These are phyloP conservation scores for Avena atlantica DNA, from an alignment of 176 grass and related monocot genomes.

Conservation along the genomic window DNA sequence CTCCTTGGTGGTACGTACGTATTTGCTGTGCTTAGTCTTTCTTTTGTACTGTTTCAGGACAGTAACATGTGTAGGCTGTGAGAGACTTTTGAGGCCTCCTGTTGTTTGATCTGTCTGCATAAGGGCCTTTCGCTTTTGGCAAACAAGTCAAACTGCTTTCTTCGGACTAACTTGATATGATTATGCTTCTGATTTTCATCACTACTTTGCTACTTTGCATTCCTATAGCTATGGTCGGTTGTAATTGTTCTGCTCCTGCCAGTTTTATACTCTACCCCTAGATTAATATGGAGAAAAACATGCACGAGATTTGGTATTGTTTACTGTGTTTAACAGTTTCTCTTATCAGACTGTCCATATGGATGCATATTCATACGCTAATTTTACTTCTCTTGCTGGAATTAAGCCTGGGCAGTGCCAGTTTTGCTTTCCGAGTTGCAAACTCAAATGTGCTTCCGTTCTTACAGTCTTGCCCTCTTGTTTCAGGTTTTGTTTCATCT, in stretches of 20 bases:
- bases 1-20: neutral
- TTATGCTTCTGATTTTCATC: neutral
- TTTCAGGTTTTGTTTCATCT: conserved; percentile 43
- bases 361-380: no score
- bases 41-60: neutral
- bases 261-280: neutral
- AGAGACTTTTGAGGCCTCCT: no score
- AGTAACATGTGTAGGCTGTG: neutral
- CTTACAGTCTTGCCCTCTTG: conserved; percentile 34
- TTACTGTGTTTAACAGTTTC: neutral
- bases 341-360: neutral
- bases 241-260: neutral
- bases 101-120: neutral
- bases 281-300: neutral
- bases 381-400: neutral
- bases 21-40: neutral
- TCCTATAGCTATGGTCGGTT: neutral
- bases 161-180: neutral
- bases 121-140: neutral
- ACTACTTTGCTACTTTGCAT: neutral
- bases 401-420: neutral
- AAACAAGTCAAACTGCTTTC: neutral
- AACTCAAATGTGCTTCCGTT: neutral
- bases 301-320: neutral
- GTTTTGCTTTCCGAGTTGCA: neutral